These are phyloP conservation scores for Ceratocystis diversiconidia DNA, from an alignment of 2,329 filamentous ascomycete genomes.

Conservation along the genomic window DNA sequence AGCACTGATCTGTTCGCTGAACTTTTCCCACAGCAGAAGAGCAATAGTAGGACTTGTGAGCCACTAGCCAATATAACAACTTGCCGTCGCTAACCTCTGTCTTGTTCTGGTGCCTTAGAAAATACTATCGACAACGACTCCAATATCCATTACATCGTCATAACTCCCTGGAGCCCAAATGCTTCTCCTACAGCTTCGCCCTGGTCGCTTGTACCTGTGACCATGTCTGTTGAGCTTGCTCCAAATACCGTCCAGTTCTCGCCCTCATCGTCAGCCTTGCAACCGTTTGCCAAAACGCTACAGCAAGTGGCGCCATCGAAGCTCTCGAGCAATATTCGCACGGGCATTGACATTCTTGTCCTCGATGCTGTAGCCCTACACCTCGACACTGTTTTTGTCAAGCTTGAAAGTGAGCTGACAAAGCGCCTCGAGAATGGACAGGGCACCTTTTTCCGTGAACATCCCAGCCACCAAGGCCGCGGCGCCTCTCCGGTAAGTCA, in stretches of 20 bases:
- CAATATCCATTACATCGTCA: constrained; percentile 49
- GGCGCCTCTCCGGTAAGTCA: constrained; percentile 19
- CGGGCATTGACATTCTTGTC: constrained; percentile 69
- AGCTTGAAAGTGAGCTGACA: constrained; percentile 65
- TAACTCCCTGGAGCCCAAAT: constrained; percentile 57
- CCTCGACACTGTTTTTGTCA: constrained; percentile 76
- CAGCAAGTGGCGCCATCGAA: constrained; percentile 64
- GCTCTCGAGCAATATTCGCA: constrained; percentile 55
- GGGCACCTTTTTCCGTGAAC: constrained; percentile 60
- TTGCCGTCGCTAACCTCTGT: constrained; percentile 19
- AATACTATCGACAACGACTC: constrained; percentile 26
- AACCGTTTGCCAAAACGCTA: constrained; percentile 62
- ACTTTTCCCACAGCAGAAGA: constrained; percentile 46
- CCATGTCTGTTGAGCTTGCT: constrained; percentile 47
- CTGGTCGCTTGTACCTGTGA: constrained; percentile 78
- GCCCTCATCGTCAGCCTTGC: constrained; percentile 55
- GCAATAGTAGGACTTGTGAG: constrained; percentile 4
- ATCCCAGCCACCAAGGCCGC: constrained; percentile 26
- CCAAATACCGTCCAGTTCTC: constrained; percentile 71
- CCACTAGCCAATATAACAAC: not conserved
- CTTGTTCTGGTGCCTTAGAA: constrained; percentile 19
- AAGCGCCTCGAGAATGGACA: constrained; percentile 71
- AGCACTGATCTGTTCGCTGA: constrained; percentile 76
- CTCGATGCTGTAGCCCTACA: constrained; percentile 67
- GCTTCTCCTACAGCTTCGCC: constrained; percentile 44